A percentile compares a stretch with the other conserved stretches of the same genome.
phyloP scores from a whole-genome alignment of 2,329 filamentous ascomycete species.

The Claviceps lovelessii region DNA sequence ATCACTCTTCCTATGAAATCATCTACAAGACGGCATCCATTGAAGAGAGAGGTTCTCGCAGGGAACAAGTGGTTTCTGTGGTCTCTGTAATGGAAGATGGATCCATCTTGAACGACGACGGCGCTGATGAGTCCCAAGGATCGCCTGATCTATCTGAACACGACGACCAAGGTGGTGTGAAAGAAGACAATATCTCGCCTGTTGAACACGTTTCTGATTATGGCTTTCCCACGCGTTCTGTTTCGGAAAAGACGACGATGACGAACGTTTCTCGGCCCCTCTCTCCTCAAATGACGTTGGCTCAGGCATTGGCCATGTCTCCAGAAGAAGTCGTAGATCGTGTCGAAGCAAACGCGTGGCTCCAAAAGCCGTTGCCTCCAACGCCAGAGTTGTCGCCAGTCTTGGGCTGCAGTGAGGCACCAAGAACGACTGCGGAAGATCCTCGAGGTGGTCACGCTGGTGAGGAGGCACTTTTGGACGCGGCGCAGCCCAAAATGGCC shows the following conservation, averaged over 20 bases:
- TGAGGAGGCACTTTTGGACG: conserved; percentile 15
- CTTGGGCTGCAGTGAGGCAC: conserved; percentile 20
- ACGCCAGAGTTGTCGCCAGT: conserved; percentile 37
- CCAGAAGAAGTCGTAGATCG: conserved; percentile 1
- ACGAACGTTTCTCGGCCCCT: conserved; percentile 15
- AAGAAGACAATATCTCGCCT: conserved; percentile 16
- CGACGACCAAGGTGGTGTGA: not conserved
- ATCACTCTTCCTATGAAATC: conserved; percentile 38
- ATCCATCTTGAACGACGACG: conserved; percentile 37
- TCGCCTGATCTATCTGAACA: not conserved
- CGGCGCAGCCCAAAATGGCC: conserved; percentile 17
- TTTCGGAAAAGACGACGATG: conserved; percentile 6
- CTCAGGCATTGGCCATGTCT: conserved; percentile 25
- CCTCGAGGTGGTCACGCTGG: conserved; percentile 20
- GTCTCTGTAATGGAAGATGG: conserved; percentile 17
- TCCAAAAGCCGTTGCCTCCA: conserved; percentile 14
- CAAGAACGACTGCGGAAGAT: conserved; percentile 8
- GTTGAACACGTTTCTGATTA: conserved; percentile 8
- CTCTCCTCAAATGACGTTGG: conserved; percentile 34
- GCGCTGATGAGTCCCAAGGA: conserved; percentile 15
- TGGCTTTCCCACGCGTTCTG: conserved; percentile 21
- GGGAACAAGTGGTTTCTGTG: conserved; percentile 15
- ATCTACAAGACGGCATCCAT: conserved; percentile 39
- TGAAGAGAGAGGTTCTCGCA: conserved; percentile 25
- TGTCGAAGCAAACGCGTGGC: not conserved